A percentile compares a stretch with the other conserved stretches of the same genome.
Conservation (phyloP, 2,329 filamentous ascomycete genomes). For the Neoascochyta sp. region DNA sequence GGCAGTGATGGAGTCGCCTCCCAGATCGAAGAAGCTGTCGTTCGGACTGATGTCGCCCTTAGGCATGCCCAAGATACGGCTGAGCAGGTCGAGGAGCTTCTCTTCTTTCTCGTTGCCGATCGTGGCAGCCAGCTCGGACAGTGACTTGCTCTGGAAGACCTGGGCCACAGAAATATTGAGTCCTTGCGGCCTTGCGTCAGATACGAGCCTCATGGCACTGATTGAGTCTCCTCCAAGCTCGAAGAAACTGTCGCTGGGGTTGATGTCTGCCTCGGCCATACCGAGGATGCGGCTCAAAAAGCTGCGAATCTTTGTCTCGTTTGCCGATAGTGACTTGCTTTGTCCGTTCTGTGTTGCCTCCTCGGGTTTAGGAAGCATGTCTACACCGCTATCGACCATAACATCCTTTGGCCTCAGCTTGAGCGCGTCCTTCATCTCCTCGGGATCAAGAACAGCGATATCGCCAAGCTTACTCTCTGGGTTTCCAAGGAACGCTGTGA, state of each 20-base stretch:
- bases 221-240: slow-evolving; percentile 48
- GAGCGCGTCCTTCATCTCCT: slow-evolving; percentile 28
- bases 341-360: slow-evolving; percentile 1
- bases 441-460: slow-evolving; percentile 23
- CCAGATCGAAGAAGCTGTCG: slow-evolving; percentile 47
- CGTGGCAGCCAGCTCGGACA: slow-evolving; percentile 53
- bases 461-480: slow-evolving; percentile 31
- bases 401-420: slow-evolving; percentile 20
- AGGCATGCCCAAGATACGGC: slow-evolving; percentile 28
- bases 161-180: slow-evolving; percentile 42
- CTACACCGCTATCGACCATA: slow-evolving; percentile 20
- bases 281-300: slow-evolving; percentile 28
- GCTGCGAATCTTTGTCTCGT: slow-evolving; percentile 22
- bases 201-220: slow-evolving; percentile 45
- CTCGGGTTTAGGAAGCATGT: slow-evolving; percentile 11
- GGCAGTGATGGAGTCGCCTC: slow-evolving; percentile 47
- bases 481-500: slow-evolving; percentile 48
- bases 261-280: slow-evolving; percentile 34
- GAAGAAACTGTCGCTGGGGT: slow-evolving; percentile 43
- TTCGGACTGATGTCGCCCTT: slow-evolving; percentile 34
- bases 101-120: slow-evolving; percentile 37
- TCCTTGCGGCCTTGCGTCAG: slow-evolving; percentile 35
- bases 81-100: slow-evolving; percentile 26
- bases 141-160: slow-evolving; percentile 42
- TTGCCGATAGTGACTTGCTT: slow-evolving; percentile 17